These are phyloP conservation scores for Trichoderma guizhouense DNA, from an alignment of 2,329 filamentous ascomycete genomes.

Conservation along the genomic window DNA sequence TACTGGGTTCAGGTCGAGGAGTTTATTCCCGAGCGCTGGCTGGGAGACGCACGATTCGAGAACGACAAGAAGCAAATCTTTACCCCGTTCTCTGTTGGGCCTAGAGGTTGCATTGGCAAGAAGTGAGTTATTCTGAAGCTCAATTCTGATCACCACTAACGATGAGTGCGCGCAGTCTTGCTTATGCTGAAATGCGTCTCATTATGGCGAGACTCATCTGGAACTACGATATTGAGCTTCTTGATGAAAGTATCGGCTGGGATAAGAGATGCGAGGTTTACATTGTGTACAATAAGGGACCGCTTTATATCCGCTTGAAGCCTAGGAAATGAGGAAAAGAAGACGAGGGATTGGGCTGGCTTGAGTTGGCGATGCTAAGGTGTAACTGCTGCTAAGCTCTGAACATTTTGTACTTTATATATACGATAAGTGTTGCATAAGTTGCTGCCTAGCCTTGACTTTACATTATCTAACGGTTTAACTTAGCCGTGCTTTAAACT, in stretches of 20 bases:
- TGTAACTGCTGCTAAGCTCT: background rate
- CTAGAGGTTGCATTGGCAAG: conserved; percentile 32
- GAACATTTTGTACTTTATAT: background rate
- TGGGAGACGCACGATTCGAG: conserved; percentile 24
- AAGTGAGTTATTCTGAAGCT: conserved; percentile 23
- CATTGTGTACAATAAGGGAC: conserved; percentile 12
- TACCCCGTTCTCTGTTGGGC: conserved; percentile 31
- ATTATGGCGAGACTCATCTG: conserved; percentile 28
- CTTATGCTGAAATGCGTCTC: conserved; percentile 32
- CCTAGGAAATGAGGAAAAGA: background rate
- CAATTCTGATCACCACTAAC: background rate
- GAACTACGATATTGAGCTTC: conserved; percentile 30
- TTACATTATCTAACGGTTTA: background rate
- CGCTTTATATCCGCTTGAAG: background rate
- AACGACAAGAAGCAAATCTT: conserved; percentile 26
- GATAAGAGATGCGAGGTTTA: conserved; percentile 1
- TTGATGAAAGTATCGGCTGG: conserved; percentile 13
- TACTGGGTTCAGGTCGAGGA: conserved; percentile 32
- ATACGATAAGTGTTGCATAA: background rate
- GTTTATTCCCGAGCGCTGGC: conserved; percentile 40
- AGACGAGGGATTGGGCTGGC: background rate
- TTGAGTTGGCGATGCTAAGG: background rate
- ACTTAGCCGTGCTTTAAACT: background rate
- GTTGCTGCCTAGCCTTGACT: background rate
- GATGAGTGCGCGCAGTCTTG: conserved; percentile 23